Percentiles rank a stretch among this genome's conserved stretches.
phyloP scores from a whole-genome alignment of 2,329 filamentous ascomycete genomes.

The Drechslerella dactyloides region DNA sequence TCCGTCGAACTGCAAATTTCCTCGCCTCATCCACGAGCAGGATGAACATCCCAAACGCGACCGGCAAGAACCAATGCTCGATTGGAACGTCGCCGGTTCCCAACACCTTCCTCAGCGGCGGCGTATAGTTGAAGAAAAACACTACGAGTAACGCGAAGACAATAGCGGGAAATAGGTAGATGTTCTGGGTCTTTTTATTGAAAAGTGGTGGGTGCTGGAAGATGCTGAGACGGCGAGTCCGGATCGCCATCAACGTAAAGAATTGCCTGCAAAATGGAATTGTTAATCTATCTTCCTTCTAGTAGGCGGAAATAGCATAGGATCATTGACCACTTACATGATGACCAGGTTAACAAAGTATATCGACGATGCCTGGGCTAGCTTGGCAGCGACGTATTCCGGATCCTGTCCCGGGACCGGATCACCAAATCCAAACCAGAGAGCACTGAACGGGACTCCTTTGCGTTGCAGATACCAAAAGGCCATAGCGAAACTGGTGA shows the following conservation, averaged over 20 bases:
- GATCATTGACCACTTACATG: slow-evolving; percentile 65
- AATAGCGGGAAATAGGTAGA: slow-evolving; percentile 73
- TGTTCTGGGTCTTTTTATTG: slow-evolving; percentile 70
- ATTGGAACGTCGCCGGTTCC: slow-evolving; percentile 70
- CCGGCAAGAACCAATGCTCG: slow-evolving; percentile 78
- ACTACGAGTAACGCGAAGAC: slow-evolving; percentile 72
- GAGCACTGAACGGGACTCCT: slow-evolving; percentile 69
- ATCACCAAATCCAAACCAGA: slow-evolving; percentile 73
- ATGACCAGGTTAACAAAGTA: slow-evolving; percentile 83
- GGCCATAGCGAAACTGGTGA: slow-evolving; percentile 69
- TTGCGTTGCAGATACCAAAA: slow-evolving; percentile 70
- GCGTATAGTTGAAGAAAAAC: slow-evolving; percentile 72
- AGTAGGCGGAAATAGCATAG: not conserved
- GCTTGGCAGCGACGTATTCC: slow-evolving; percentile 64
- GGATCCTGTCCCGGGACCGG: slow-evolving; percentile 60
- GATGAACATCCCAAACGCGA: slow-evolving; percentile 71
- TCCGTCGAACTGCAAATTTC: slow-evolving; percentile 68
- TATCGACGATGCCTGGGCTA: slow-evolving; percentile 73
- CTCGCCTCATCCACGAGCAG: slow-evolving; percentile 71
- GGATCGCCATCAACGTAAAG: slow-evolving; percentile 66
- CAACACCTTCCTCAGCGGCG: slow-evolving; percentile 68
- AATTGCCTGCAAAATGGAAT: slow-evolving; percentile 59
- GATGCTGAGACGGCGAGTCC: slow-evolving; percentile 70
- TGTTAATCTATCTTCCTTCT: slow-evolving; percentile 51
- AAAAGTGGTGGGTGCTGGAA: slow-evolving; percentile 75